Evolutionary conservation across 495 filamentous ascomycete genomes (phyloP).

Genomic region (Annulohypoxylon nitens): DNA sequence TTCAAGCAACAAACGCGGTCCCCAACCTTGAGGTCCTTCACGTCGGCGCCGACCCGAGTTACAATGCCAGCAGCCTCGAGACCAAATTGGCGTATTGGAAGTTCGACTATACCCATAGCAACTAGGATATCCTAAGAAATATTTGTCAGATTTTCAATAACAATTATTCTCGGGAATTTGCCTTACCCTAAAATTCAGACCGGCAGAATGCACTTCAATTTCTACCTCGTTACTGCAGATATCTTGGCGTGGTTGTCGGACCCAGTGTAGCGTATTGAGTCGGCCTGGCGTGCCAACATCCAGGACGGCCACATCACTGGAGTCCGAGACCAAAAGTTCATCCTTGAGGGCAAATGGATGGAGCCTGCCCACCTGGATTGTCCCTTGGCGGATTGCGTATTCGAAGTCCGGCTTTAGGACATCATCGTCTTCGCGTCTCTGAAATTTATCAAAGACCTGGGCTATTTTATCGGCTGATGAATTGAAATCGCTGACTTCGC

Average conservation of each 20-base stretch:
- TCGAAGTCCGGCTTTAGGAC: slow-evolving; percentile 52
- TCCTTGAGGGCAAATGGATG: slow-evolving; percentile 47
- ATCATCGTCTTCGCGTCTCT: slow-evolving; percentile 26
- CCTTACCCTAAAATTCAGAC: slow-evolving; percentile 59
- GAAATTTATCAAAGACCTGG: slow-evolving; percentile 43
- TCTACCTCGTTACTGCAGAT: slow-evolving; percentile 50
- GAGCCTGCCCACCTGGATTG: slow-evolving; percentile 47
- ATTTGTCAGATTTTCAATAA: slow-evolving; percentile 10
- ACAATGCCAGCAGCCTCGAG: slow-evolving; percentile 59
- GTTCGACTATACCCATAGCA: slow-evolving; percentile 51
- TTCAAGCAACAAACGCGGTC: slow-evolving; percentile 56
- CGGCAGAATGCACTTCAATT: slow-evolving; percentile 57
- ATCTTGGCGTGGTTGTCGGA: slow-evolving; percentile 20
- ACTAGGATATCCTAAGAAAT: slow-evolving; percentile 56
- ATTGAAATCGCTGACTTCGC: slow-evolving; percentile 56
- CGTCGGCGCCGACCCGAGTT: slow-evolving; percentile 55
- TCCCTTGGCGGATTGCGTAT: slow-evolving; percentile 49
- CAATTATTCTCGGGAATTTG: not conserved
- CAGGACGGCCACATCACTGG: slow-evolving; percentile 24
- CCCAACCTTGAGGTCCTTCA: slow-evolving; percentile 54
- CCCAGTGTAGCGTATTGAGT: slow-evolving; percentile 38
- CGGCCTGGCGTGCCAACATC: slow-evolving; percentile 34
- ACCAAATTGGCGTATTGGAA: slow-evolving; percentile 35
- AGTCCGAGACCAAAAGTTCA: slow-evolving; percentile 29
- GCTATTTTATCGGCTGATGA: slow-evolving; percentile 3